Conservation (phyloP, 164 flowering plant species). For the Aristolochia contorta region DNA sequence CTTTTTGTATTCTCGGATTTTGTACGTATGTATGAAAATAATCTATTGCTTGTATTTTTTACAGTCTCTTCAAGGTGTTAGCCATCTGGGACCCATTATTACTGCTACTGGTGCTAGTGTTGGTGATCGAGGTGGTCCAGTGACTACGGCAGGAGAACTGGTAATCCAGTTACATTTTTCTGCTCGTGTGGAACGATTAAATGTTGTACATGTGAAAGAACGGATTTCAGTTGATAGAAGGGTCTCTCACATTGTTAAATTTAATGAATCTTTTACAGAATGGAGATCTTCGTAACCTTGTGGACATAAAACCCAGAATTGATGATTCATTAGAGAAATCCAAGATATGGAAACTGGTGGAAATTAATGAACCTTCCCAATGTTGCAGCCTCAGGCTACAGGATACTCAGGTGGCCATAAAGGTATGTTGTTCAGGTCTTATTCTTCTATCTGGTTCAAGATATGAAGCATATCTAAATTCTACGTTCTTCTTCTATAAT, state of each 20-base stretch:
- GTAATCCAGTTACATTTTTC: not conserved
- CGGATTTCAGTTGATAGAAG: not conserved
- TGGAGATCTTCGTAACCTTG: constrained; percentile 54
- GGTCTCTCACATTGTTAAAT: not conserved
- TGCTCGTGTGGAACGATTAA: not conserved
- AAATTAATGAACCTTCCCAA: constrained; percentile 55
- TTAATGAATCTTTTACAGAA: constrained; percentile 22
- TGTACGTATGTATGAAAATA: not conserved
- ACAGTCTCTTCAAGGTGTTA: constrained; percentile 4
- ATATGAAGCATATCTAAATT: too few species aligned
- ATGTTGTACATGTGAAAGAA: not conserved
- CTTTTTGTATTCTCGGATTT: not conserved
- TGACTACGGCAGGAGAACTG: not conserved
- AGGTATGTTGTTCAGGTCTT: constrained; percentile 26
- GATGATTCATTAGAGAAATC: constrained; percentile 68
- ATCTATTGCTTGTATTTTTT: not conserved
- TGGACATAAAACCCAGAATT: constrained; percentile 60
- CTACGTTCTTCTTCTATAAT: too few species aligned
- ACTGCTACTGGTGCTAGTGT: constrained; percentile 7
- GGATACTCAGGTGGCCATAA: constrained; percentile 40
- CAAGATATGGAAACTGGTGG: constrained; percentile 74
- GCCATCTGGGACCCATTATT: constrained; percentile 2
- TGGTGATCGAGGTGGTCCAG: constrained; percentile 8
- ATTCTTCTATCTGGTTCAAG: not conserved
- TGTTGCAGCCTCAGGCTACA: constrained; percentile 58